Percentiles rank a stretch among this genome's conserved stretches.
phyloP scores from a whole-genome alignment of 306 rosid species.

The Ormosia semicastrata region DNA sequence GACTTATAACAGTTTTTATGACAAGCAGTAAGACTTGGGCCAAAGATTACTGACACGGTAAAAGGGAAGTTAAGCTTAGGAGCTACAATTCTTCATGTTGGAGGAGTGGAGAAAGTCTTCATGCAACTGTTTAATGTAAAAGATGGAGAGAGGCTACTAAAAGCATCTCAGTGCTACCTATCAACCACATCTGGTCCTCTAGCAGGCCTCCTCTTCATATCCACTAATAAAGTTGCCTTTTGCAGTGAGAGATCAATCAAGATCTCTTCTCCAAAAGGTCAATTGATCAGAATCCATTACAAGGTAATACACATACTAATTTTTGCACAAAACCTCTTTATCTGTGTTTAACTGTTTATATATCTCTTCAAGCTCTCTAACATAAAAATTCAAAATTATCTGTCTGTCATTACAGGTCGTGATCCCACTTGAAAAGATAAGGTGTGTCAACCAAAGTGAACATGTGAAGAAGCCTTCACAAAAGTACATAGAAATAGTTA shows the following conservation, averaged over 20 bases:
- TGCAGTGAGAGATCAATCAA: conserved; percentile 50
- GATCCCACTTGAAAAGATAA: conserved; percentile 19
- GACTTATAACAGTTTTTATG: not conserved
- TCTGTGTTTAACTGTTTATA: too few relatives aligned
- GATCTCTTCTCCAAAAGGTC: not conserved
- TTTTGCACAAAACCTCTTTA: too few relatives aligned
- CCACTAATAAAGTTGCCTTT: conserved; percentile 35
- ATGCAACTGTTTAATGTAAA: conserved; percentile 32
- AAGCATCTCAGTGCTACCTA: conserved; percentile 47
- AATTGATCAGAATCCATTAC: conserved; percentile 16
- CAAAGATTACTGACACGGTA: not conserved
- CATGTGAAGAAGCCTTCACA: not conserved
- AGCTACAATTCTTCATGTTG: conserved; percentile 20
- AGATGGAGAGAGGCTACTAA: conserved; percentile 47
- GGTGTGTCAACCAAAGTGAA: not conserved
- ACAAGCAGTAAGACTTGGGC: conserved; percentile 10
- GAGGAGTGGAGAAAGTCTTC: conserved; percentile 31
- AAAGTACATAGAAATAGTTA: too few relatives aligned
- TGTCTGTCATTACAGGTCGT: conserved; percentile 5
- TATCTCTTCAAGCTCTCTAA: too few relatives aligned
- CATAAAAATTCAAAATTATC: not conserved
- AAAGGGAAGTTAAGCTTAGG: conserved; percentile 19
- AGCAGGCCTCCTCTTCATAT: conserved; percentile 43
- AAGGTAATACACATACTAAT: not conserved
- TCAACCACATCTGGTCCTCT: conserved; percentile 58